Evolutionary conservation across 2,329 filamentous ascomycete genomes (phyloP), one percentile per base, ranked within the genome.

Genomic region (Nothophaeocryptopus gaeumannii): DNA sequence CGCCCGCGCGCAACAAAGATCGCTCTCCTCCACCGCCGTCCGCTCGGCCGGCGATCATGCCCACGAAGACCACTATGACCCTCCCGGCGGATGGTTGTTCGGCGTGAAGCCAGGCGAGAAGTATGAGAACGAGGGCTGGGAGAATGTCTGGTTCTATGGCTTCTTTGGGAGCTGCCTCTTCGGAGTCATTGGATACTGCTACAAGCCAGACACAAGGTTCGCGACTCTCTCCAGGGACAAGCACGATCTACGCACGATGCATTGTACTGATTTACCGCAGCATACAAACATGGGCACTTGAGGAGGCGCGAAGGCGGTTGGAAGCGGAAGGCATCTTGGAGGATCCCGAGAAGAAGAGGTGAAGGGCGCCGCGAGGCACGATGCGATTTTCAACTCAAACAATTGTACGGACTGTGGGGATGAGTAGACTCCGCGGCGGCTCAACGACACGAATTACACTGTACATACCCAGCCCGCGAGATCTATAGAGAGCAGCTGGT

Each of bases 221-320:
- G 20, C 7, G 20, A 7, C 20, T 7, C 20, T 7, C 20, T 26
- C 7, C 3, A 26, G 80, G 77, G 91, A 13, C 7, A 43, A 31
- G 14, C 45, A 8, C 44, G 7, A 9, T 13, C 26, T 8, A 33
- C 12, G 33, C 29, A 39, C 39, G 33, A 30, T 14, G 5, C 15
- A 14, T 53, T 60, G 29, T 55, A 15, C 31, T 39, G n/a, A 41
- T 20, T 12, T 11, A 39, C 36, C 45, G 32, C 64, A 99, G 93
- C 72, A 96, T 99, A 83, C 93, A 97, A 78, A 97, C 92, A 47
- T 99, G 93, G 93, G 93, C 93, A 56, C 83, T 99, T 37, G 93
- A 99, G 75, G 93, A 99, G 77, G 93, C 93, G 45, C 83, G 93
- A 68, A 83, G 93, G 77, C 82, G 93, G 77, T 84, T 99, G 80